These are phyloP conservation scores for Leptosphaerulina australis DNA, from an alignment of 2,329 filamentous ascomycete genomes.

Conservation along the genomic window DNA sequence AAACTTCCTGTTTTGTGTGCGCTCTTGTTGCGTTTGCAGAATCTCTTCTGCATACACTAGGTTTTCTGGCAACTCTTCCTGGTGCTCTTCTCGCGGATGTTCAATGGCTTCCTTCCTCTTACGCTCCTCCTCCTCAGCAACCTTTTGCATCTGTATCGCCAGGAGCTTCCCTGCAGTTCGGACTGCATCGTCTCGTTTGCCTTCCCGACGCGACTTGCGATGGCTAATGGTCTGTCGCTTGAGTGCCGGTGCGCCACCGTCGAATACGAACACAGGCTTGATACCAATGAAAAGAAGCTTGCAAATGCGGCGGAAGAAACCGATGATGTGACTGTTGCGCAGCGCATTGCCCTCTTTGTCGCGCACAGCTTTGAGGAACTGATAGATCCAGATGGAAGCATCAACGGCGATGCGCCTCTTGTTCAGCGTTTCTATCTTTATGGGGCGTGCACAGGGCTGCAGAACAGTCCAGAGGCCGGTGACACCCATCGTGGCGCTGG, in stretches of 20 bases:
- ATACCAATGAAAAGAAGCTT: constrained; percentile 97
- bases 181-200: constrained; percentile 88
- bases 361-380: constrained; percentile 97
- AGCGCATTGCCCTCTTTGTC: constrained; percentile 98
- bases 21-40: constrained; percentile 78
- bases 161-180: constrained; percentile 89
- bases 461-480: constrained; percentile 97
- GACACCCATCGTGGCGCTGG: constrained; percentile 76
- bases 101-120: constrained; percentile 60
- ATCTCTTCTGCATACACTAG: constrained; percentile 92
- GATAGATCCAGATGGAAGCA: constrained; percentile 99
- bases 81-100: constrained; percentile 56
- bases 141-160: constrained; percentile 90
- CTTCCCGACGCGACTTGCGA: constrained; percentile 80
- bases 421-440: constrained; percentile 95
- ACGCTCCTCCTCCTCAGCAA: constrained; percentile 82
- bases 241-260: constrained; percentile 87
- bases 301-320: constrained; percentile 98
- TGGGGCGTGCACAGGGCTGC: constrained; percentile 92
- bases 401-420: constrained; percentile 95
- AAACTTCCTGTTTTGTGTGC: constrained; percentile 76
- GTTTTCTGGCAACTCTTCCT: constrained; percentile 75
- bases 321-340: constrained; percentile 93
- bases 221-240: constrained; percentile 89
- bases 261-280: constrained; percentile 95